Conservation (phyloP, 208 protist species). For the Acanthamoeba comandoni region DNA sequence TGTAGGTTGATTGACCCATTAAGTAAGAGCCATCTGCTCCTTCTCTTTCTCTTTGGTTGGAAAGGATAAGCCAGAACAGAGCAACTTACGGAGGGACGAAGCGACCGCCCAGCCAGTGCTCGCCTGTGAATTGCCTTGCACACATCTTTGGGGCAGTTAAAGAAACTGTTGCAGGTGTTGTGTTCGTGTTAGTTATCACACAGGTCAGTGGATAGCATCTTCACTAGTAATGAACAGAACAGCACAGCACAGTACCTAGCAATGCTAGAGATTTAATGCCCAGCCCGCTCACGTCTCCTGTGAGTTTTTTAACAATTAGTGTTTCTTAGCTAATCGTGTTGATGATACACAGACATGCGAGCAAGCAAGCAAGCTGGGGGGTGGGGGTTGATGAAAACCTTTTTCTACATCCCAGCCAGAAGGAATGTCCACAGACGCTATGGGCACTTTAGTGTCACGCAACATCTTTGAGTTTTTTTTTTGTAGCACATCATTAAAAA, state of each 20-base stretch:
- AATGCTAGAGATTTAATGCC: neutral
- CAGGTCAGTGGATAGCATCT: too few species aligned
- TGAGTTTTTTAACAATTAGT: neutral
- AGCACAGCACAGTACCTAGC: neutral
- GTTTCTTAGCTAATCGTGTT: too few species aligned
- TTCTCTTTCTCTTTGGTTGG: too few species aligned
- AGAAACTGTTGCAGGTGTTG: too few species aligned
- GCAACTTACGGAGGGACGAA: conserved; percentile 32
- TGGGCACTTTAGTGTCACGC: conserved; percentile 33
- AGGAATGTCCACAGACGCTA: conserved; percentile 44
- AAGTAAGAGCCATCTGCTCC: too few species aligned
- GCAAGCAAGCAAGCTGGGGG: neutral
- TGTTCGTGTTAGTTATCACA: too few species aligned
- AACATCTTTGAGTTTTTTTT: too few species aligned
- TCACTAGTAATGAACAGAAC: neutral
- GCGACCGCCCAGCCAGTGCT: conserved; percentile 67
- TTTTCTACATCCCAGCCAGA: conserved; percentile 66
- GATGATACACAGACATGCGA: neutral
- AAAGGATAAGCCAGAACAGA: neutral
- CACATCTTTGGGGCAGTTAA: conserved; percentile 38
- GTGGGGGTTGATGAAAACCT: neutral
- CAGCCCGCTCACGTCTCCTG: conserved; percentile 21
- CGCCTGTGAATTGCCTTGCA: neutral
- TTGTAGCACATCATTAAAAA: too few species aligned
- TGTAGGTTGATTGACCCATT: too few species aligned